A percentile compares a stretch with the other conserved stretches of the same genome.
phyloP scores from a whole-genome alignment of 2,329 filamentous ascomycete genomes.

The Rutstroemia sp. region DNA sequence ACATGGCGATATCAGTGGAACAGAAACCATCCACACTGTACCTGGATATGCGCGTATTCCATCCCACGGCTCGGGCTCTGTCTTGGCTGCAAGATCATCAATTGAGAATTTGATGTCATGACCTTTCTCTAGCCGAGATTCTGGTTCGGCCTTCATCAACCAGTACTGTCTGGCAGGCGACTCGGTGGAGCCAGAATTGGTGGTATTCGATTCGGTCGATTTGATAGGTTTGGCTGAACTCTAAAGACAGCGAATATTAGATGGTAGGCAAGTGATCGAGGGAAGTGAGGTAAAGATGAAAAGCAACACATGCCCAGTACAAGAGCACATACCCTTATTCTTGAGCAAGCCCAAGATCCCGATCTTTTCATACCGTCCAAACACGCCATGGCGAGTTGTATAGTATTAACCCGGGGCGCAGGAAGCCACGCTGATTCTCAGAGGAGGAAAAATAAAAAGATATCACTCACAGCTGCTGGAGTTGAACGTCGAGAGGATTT shows the following conservation, averaged over 20 bases:
- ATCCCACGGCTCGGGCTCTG: conserved; percentile 82
- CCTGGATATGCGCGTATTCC: conserved; percentile 49
- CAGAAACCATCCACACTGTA: conserved; percentile 20
- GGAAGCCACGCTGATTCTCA: no score
- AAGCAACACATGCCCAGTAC: neutral
- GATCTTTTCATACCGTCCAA: no score
- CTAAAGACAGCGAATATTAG: conserved; percentile 1
- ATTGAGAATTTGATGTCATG: conserved; percentile 91
- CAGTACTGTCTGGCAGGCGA: conserved; percentile 49
- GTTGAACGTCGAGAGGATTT: no score
- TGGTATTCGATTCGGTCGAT: conserved; percentile 4
- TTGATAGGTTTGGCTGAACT: conserved; percentile 6
- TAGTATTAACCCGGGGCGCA: no score
- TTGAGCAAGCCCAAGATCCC: no score
- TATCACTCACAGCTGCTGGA: no score
- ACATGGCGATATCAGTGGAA: conserved; percentile 8
- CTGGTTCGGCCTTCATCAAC: conserved; percentile 85
- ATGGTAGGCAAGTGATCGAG: neutral
- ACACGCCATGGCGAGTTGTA: no score
- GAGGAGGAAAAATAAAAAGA: no score
- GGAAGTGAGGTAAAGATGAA: neutral
- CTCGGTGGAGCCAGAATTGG: neutral
- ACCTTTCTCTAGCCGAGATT: conserved; percentile 78
- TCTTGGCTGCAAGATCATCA: conserved; percentile 70
- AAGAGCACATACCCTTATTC: neutral